Evolutionary conservation across 805 yeast genomes (phyloP).

Genomic region (Komagataella pseudopastoris): DNA sequence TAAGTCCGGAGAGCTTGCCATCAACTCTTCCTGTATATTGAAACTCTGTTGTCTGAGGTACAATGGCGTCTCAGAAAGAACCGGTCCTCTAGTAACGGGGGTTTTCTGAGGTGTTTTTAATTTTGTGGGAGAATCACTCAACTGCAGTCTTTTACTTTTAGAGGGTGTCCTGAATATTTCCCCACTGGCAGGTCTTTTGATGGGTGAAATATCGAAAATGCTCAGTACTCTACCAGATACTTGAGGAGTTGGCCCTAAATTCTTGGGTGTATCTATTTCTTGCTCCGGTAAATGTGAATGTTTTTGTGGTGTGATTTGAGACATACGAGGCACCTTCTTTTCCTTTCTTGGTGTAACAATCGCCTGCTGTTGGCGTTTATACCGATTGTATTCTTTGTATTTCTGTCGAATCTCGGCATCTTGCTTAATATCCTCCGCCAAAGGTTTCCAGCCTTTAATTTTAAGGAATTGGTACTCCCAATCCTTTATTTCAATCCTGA

Average conservation of each 20-base stretch:
- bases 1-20: background rate
- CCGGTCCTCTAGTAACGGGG: background rate
- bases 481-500: background rate
- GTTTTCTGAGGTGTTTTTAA: background rate
- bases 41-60: background rate
- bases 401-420: background rate
- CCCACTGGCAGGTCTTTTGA: background rate
- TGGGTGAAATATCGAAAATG: background rate
- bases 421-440: background rate
- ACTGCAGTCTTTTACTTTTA: background rate
- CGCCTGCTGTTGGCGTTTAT: background rate
- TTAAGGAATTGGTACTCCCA: background rate
- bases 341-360: background rate
- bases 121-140: background rate
- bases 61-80: background rate
- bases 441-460: background rate
- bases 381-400: background rate
- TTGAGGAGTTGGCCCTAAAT: background rate
- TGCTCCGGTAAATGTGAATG: background rate
- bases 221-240: background rate
- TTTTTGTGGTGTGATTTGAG: background rate
- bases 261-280: background rate
- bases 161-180: background rate
- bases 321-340: background rate
- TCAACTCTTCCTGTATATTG: background rate